Percentiles rank a stretch among this genome's conserved stretches.
These are phyloP conservation scores for Coniosporium apollinis DNA, from an alignment of 495 filamentous ascomycete genomes.

Conservation along the genomic window DNA sequence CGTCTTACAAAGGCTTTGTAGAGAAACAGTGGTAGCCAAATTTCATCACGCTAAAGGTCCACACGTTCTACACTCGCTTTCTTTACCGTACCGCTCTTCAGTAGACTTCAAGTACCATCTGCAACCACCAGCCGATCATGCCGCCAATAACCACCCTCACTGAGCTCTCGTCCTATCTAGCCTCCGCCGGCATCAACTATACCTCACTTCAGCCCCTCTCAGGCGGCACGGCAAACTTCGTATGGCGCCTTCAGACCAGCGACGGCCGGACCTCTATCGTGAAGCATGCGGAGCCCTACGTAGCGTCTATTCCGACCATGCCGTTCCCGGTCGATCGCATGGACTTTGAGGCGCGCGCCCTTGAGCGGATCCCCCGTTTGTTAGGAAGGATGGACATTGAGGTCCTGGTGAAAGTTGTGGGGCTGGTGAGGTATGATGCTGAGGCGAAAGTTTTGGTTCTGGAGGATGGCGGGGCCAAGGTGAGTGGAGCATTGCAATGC, in stretches of 20 bases:
- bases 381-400: too few species aligned
- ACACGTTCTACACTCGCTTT: too few species aligned
- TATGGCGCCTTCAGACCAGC: slow-evolving; percentile 14
- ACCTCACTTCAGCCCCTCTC: slow-evolving; percentile 9
- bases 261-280: slow-evolving; percentile 12
- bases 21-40: too few species aligned
- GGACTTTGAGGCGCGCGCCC: slow-evolving; percentile 23
- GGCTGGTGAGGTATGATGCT: too few species aligned
- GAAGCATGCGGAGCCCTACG: slow-evolving; percentile 23
- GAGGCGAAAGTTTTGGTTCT: not conserved
- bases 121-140: too few species aligned
- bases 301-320: slow-evolving; percentile 9
- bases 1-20: too few species aligned
- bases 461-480: not conserved
- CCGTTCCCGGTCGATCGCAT: slow-evolving; percentile 18
- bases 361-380: too few species aligned
- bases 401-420: too few species aligned
- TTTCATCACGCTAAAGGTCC: too few species aligned
- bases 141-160: slow-evolving; percentile 4
- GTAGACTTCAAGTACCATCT: too few species aligned
- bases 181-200: slow-evolving; percentile 1
- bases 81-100: too few species aligned
- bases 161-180: slow-evolving; percentile 9
- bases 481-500: too few species aligned
- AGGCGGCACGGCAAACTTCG: slow-evolving; percentile 21